A percentile compares a stretch with the other conserved stretches of the same genome.
phyloP scores from a whole-genome alignment of 306 rosid species.

The Crotalaria pallida region DNA sequence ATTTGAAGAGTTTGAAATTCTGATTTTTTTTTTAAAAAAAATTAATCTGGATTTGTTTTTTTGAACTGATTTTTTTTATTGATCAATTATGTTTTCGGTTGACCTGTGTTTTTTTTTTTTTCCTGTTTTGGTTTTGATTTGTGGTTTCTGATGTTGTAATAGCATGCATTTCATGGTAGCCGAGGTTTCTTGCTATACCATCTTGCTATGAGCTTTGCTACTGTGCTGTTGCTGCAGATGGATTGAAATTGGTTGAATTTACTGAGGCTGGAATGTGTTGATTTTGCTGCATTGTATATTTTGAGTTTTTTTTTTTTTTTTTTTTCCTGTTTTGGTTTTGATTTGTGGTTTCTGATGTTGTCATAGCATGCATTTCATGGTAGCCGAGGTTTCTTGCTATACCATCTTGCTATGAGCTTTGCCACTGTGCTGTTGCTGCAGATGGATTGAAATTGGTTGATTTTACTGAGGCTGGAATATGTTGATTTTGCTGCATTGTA shows the following conservation, averaged over 20 bases:
- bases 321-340: background rate
- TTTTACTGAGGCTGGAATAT: background rate
- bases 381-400: slow-evolving; percentile 8
- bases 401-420: background rate
- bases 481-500: slow-evolving; percentile 2
- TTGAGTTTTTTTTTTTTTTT: background rate
- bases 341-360: background rate
- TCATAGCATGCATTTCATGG: background rate
- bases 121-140: background rate
- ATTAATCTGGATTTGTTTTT: no score
- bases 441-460: background rate
- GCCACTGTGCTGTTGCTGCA: background rate
- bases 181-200: background rate
- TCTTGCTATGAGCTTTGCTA: background rate
- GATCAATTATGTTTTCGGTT: background rate
- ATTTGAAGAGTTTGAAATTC: background rate
- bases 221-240: background rate
- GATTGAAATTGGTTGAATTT: slow-evolving; percentile 9
- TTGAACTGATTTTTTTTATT: background rate
- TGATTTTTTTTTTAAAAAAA: background rate
- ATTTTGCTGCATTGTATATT: background rate
- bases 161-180: background rate
- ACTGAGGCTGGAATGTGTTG: background rate
- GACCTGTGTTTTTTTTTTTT: no score
- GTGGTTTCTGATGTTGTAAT: background rate